Percentiles rank a stretch among this genome's conserved stretches.
These are phyloP conservation scores for Phytophthora lateralis DNA, from an alignment of 352 stramenopile species.

Conservation along the genomic window DNA sequence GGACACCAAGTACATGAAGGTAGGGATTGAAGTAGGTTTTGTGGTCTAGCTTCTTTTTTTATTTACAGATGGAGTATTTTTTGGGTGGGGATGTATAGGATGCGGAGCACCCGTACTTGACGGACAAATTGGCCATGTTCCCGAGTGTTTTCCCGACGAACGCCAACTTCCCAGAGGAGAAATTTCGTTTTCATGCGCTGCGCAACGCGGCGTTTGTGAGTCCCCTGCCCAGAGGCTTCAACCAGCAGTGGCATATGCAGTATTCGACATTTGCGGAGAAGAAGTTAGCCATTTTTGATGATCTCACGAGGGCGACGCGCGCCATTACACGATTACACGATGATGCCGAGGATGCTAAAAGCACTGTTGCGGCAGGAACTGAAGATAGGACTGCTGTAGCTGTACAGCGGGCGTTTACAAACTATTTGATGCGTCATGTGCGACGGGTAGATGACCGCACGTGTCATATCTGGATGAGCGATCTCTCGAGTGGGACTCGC, in stretches of 20 bases:
- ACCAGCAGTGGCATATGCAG: slow-evolving; percentile 81
- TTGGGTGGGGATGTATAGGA: slow-evolving; percentile 39
- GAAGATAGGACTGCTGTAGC: slow-evolving; percentile 16
- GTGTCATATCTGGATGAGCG: slow-evolving; percentile 80
- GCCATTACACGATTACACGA: slow-evolving; percentile 50
- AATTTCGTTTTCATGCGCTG: slow-evolving; percentile 78
- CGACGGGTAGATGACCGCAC: slow-evolving; percentile 80
- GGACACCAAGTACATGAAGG: slow-evolving; percentile 78
- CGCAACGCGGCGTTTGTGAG: slow-evolving; percentile 81
- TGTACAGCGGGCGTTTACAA: slow-evolving; percentile 69
- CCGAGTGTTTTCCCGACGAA: slow-evolving; percentile 82
- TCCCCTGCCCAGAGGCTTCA: slow-evolving; percentile 74
- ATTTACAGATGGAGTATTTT: not conserved
- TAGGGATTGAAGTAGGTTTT: slow-evolving; percentile 16
- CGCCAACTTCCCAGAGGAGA: slow-evolving; percentile 77
- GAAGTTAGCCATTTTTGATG: slow-evolving; percentile 74
- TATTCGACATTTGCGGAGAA: slow-evolving; percentile 88
- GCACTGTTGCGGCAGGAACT: slow-evolving; percentile 1
- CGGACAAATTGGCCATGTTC: slow-evolving; percentile 66
- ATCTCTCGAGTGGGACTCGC: slow-evolving; percentile 65
- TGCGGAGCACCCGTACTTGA: slow-evolving; percentile 63
- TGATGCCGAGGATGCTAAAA: slow-evolving; percentile 10
- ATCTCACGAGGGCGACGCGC: slow-evolving; percentile 50
- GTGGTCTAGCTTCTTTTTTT: not conserved
- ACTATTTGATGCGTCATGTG: slow-evolving; percentile 86